These are phyloP conservation scores for Hypoxylon intermedium DNA, from an alignment of 495 filamentous ascomycete genomes.

Conservation along the genomic window DNA sequence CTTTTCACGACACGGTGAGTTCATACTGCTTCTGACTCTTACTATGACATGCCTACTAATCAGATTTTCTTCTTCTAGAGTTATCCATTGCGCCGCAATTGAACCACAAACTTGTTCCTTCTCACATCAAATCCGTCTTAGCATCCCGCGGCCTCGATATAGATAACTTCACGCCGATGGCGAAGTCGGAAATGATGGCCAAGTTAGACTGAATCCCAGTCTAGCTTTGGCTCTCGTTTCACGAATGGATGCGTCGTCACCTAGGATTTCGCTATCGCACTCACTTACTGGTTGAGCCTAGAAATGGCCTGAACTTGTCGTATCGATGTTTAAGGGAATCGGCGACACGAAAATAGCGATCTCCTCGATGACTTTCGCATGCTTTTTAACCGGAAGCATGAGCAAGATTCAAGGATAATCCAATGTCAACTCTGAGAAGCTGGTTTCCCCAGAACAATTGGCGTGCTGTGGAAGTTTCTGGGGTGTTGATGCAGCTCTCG, in stretches of 20 bases:
- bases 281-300: conserved; percentile 41
- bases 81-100: conserved; percentile 89
- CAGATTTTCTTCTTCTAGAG: conserved; percentile 62
- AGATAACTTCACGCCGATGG: conserved; percentile 88
- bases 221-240: conserved; percentile 34
- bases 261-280: conserved; percentile 40
- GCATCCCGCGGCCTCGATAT: conserved; percentile 83
- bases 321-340: conserved; percentile 17
- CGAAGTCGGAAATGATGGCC: conserved; percentile 95
- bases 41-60: conserved; percentile 18
- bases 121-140: conserved; percentile 77
- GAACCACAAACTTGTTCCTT: conserved; percentile 85
- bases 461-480: conserved; percentile 30
- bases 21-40: neutral
- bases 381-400: conserved; percentile 27
- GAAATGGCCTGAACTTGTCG: conserved; percentile 38
- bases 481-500: conserved; percentile 22
- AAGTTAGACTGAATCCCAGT: conserved; percentile 80
- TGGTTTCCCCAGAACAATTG: conserved; percentile 24
- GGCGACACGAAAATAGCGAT: conserved; percentile 22
- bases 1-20: conserved; percentile 89
- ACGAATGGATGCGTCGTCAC: conserved; percentile 37
- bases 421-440: conserved; percentile 24
- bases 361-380: conserved; percentile 22
- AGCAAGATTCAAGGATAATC: conserved; percentile 26